phyloP scores from a whole-genome alignment of 164 flowering plant genomes.

The Kingdonia uniflora region DNA sequence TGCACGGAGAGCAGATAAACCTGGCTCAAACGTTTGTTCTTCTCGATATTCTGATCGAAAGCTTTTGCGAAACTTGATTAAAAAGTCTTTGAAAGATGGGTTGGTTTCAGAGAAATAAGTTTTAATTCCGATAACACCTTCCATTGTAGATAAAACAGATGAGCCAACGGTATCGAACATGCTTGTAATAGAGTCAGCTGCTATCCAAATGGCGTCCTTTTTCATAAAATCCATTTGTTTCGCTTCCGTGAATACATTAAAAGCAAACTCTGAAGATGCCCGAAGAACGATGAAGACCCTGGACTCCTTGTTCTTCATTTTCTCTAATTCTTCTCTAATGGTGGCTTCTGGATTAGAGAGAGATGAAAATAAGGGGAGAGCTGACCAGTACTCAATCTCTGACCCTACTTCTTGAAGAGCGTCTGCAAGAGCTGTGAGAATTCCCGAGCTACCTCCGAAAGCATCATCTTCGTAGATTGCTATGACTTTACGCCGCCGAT shows the following conservation, averaged over 20 bases:
- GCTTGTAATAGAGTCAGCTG: constrained; percentile 6
- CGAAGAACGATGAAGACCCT: constrained; percentile 20
- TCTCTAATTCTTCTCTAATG: constrained; percentile 7
- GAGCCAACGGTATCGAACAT: constrained; percentile 7
- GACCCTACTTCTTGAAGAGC: constrained; percentile 13
- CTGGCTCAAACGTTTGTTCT: constrained; percentile 14
- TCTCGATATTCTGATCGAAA: constrained; percentile 13
- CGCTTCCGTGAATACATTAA: constrained; percentile 21
- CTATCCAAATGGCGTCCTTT: constrained; percentile 14
- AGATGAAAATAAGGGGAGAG: constrained; percentile 10
- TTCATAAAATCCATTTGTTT: constrained; percentile 14
- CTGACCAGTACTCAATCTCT: constrained; percentile 11
- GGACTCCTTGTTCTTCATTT: constrained; percentile 7
- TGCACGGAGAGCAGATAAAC: constrained; percentile 14
- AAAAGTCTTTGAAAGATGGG: not conserved
- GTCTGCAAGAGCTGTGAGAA: constrained; percentile 9
- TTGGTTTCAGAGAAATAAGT: constrained; percentile 1
- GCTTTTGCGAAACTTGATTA: not conserved
- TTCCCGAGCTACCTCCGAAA: constrained; percentile 11
- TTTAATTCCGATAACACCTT: constrained; percentile 19
- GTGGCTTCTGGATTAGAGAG: constrained; percentile 11
- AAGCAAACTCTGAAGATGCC: constrained; percentile 10
- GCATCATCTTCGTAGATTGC: constrained; percentile 31
- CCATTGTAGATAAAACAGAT: constrained; percentile 13
- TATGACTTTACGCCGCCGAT: constrained; percentile 21